Percentiles rank a stretch among this genome's conserved stretches.
Conservation (phyloP, 352 stramenopile genomes). For the Aphanomyces stellatus region DNA sequence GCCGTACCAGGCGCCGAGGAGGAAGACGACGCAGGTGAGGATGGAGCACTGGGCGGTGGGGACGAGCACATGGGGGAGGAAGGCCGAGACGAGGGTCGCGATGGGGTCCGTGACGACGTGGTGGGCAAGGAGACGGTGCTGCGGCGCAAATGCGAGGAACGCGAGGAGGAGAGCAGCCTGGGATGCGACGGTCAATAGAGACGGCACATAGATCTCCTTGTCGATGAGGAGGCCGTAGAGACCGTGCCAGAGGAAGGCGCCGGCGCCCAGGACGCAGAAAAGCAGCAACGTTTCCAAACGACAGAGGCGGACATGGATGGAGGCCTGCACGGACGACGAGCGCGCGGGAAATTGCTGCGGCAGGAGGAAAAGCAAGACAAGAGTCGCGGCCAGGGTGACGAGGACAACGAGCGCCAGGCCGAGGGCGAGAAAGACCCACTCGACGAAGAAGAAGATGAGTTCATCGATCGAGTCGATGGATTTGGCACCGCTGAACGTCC, state of each 20-base stretch:
- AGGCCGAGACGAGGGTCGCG: background rate
- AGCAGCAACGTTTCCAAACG: constrained; percentile 5
- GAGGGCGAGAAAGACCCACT: background rate
- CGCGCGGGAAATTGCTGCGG: constrained; percentile 2
- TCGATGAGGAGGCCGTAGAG: background rate
- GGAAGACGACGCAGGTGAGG: background rate
- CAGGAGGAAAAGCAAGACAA: constrained; percentile 10
- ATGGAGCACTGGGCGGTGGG: background rate
- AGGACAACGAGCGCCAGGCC: constrained; percentile 5
- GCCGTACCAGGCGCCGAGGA: background rate
- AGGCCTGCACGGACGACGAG: background rate
- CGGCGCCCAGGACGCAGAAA: background rate
- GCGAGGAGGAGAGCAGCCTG: background rate
- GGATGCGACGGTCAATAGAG: background rate
- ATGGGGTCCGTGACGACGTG: constrained; percentile 3
- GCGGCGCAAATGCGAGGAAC: background rate
- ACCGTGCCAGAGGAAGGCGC: background rate
- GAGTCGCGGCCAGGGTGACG: background rate
- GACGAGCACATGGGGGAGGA: background rate
- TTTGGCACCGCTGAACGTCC: background rate
- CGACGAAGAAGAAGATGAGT: background rate
- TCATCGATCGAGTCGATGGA: background rate
- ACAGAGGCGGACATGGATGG: background rate
- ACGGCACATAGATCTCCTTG: background rate
- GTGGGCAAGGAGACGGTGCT: constrained; percentile 2